Evolutionary conservation across 306 rosid species (phyloP), one percentile per base, ranked within the genome.

Genomic region (Bauhinia variegata): DNA sequence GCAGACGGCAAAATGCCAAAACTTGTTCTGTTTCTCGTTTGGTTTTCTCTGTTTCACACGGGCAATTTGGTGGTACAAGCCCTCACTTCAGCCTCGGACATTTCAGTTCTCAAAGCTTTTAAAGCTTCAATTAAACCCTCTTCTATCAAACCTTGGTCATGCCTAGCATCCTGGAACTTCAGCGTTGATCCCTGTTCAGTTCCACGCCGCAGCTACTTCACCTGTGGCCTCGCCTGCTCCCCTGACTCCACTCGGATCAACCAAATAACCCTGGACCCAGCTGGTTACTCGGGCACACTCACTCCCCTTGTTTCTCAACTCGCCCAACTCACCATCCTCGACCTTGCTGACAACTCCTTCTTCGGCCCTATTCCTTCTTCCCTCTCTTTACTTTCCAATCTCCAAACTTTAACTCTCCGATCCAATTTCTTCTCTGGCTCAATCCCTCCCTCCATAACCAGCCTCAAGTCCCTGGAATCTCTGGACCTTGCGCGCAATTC

Each of bases 101-200:
- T 86, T 37, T 66, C 85, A 30, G 95, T 91, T 11, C 88, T 93
- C 55, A 86, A 86, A 52, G 87, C 98, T 47, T 88, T 93, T 85
- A 88, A 86, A 76, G 77, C 88, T 69, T 78, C 98, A 2, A 64
- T 93, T 39, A 84, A 78, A 69, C 70, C 93, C 53, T 75, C 91
- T 9, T 89, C 98, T 17, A 84, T 93, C 34, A 55, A 79, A 8
- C 72, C 91, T 0, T 89, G 75, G 77, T 87, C 98, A 6, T 93
- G 98, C 69, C 42, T 93, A 34, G 87, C 84, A 32, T 87, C 97
- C 9, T 93, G 98, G 98, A 85, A 88, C 83, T 93, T 93, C 88
- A 56, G 88, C 83, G 23, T 60, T 30, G 96, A 93, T 44, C 96
- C 98, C 3, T 93, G 98, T 38, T 59, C 87, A 8, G 0, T 80